Base-by-base conservation (phyloP, 2,329 filamentous ascomycete genomes). In the Pleomassaria siparia region DNA sequence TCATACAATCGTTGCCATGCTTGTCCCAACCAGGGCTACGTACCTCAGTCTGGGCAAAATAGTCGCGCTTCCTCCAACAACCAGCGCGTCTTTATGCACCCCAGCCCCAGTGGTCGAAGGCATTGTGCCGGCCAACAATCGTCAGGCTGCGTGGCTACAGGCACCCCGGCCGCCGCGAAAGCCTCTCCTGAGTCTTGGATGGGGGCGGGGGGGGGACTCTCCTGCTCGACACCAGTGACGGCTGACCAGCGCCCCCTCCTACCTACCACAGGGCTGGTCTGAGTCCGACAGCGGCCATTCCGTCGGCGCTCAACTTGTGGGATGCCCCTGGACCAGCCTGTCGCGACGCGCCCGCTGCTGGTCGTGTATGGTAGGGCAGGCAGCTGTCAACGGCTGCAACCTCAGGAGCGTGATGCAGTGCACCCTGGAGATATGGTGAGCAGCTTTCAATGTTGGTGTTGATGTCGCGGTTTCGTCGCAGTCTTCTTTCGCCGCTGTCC, bases 11-110 rank as follows among this genome's bases (percentile, higher is more conserved):
- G 33, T 26, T n/a, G 33, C 35, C n/a, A 16, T 26, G 35, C 16
- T 22, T 16, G 11, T 24, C 35, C 20, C 35, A 22, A 22, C 32
- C 32, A 35, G 32, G 32, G 13, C 25, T 22, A 29, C 35, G 33
- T 36, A 26, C 28, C 36, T 29, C 22, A 42, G 44, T 33, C 30
- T 49, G 50, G 28, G 28, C 12, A 13, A n/a, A n/a, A 30, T 30
- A 39, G 25, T 22, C 43, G 47, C 45, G 51, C 46, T 44, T 62
- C 58, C 55, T 63, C 59, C 58, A 61, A 59, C 56, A 51, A 53
- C 56, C 47, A 59, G 42, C 48, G 42, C 48, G n/a, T n/a, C 45
- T 64, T 63, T 47, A 66, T 69, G 64, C 59, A 50, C 44, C 40
- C 42, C 28, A 37, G 33, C 36, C 42, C 46, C 21, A 51, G 35